These are phyloP conservation scores for Hysterangium stoloniferum DNA, from an alignment of 768 basidiomycete genomes.

Conservation along the genomic window DNA sequence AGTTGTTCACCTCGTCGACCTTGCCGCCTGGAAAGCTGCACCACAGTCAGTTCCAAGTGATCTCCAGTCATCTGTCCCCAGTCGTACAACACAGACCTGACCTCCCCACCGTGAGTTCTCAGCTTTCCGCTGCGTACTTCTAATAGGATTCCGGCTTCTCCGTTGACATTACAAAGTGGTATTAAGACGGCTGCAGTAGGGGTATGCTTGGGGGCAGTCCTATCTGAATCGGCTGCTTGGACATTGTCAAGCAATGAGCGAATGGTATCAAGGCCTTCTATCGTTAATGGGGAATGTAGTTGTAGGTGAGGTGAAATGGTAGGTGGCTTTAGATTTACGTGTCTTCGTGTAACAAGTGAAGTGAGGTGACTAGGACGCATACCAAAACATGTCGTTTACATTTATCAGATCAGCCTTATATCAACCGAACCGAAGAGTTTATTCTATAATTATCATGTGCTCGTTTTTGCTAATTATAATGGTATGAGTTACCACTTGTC, in stretches of 20 bases:
- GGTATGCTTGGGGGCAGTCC: too few relatives aligned
- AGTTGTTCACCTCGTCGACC: conserved; percentile 55
- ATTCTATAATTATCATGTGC: too few relatives aligned
- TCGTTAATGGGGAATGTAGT: background rate
- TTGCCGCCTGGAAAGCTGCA: conserved; percentile 69
- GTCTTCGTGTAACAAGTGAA: background rate
- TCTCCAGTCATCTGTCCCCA: background rate
- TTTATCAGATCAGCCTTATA: too few relatives aligned
- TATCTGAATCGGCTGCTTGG: background rate
- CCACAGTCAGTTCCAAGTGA: background rate
- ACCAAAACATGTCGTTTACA: too few relatives aligned
- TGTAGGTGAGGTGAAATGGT: background rate
- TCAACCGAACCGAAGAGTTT: too few relatives aligned
- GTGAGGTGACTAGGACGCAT: conserved; percentile 5
- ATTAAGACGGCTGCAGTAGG: conserved; percentile 64
- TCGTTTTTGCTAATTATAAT: too few relatives aligned
- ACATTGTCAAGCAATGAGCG: background rate
- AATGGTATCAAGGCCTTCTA: background rate
- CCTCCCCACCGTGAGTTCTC: conserved; percentile 72
- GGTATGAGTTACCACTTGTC: background rate
- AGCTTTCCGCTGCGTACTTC: conserved; percentile 63
- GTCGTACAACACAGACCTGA: conserved; percentile 45
- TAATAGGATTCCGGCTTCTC: conserved; percentile 58
- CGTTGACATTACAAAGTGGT: conserved; percentile 68
- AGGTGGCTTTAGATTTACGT: background rate